Base-by-base conservation (phyloP, 257 asterid species). In the Ballota nigra region DNA sequence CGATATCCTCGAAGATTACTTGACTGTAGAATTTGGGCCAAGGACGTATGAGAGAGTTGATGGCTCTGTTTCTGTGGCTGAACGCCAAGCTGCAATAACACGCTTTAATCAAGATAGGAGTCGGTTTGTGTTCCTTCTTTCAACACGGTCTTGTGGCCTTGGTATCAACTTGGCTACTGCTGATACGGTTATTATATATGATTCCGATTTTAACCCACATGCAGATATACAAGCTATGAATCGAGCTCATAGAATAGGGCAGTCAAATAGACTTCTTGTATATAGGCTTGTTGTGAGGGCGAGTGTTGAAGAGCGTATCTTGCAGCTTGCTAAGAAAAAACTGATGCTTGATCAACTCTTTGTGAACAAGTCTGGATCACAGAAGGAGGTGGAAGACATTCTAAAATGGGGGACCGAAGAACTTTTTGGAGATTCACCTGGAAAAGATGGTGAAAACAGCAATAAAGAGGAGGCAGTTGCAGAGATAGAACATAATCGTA, bases 181-280 rank as follows among this genome's bases (percentile, higher is more conserved):
- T 67, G 99, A 95, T 76, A 95, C 99, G 56, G 99, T 95, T 45
- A 74, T 95, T 72, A 92, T 95, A 36, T 95, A 95, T 77, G 99
- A 95, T 82, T 95, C 99, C 16, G 99, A 95, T 79, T 95, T 92
- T 79, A 95, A 95, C 71, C 99, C 98, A 7, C 99, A 95, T 84
- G 99, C 98, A 41, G 99, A 95, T 86, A 89, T 95, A 68, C 99
- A 95, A 84, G 99, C 99, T 16, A 95, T 95, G 99, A 92, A 92
- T 78, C 83, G 99, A 62, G 99, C 99, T 0, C 99, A 95, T 74
- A 88, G 99, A 63, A 95, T 95, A 28, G 99, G 99, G 63, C 99
- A 95, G 77, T 88, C 98, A 4, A 89, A 92, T 3, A 87, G 96
- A 73, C 98, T 95, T 82, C 86, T 95, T 23, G 98, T 95, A 33